A percentile compares a stretch with the other conserved stretches of the same genome.
Conservation (phyloP, 345 rosid genomes). For the Syzygium aqueum region DNA sequence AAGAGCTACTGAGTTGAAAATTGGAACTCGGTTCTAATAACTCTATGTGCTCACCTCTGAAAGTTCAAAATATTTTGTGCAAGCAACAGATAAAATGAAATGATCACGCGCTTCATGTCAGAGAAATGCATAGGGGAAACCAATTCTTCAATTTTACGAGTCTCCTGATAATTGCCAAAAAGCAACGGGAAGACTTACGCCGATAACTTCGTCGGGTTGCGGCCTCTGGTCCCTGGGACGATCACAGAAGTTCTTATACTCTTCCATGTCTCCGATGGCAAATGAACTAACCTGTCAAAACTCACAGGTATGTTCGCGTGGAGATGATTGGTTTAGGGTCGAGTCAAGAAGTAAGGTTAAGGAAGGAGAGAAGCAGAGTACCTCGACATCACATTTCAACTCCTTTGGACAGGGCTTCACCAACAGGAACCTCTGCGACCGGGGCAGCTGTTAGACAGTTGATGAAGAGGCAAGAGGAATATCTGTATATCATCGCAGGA, state of each 20-base stretch:
- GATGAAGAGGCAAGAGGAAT: conserved; percentile 2
- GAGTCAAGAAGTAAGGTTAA: not conserved
- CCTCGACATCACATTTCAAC: conserved; percentile 89
- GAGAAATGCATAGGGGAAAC: not conserved
- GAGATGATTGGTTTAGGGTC: not conserved
- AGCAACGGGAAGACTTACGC: conserved; percentile 36
- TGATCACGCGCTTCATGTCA: not conserved
- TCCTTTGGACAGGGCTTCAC: conserved; percentile 94
- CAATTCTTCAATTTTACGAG: not conserved
- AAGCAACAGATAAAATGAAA: not conserved
- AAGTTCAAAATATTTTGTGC: not conserved
- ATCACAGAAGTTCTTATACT: conserved; percentile 86
- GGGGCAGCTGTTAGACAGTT: not conserved
- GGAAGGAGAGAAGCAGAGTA: conserved; percentile 16
- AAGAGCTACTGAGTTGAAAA: not conserved
- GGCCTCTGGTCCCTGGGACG: conserved; percentile 82
- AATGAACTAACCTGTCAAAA: conserved; percentile 49
- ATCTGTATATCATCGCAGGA: not conserved
- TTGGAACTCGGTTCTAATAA: not conserved
- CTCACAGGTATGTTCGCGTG: not conserved
- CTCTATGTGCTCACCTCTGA: not conserved
- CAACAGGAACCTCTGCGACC: conserved; percentile 68
- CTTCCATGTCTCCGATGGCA: conserved; percentile 80
- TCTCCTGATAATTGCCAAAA: not conserved
- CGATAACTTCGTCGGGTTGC: conserved; percentile 78